Conservation (phyloP, 345 rosid genomes). For the Conringia planisiliqua region DNA sequence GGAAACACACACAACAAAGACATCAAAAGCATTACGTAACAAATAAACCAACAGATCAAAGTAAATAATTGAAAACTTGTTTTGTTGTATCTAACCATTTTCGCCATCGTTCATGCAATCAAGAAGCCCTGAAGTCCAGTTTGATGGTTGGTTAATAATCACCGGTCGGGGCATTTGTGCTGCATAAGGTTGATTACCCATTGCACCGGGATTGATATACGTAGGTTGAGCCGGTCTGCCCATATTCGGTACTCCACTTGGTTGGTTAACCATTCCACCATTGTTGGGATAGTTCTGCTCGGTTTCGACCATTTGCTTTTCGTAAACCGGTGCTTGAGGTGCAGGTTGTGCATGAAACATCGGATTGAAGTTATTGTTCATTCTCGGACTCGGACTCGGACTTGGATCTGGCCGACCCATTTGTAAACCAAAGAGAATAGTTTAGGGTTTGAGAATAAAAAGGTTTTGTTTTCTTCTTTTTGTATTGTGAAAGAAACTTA, state of each 20-base stretch:
- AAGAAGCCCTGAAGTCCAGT: constrained; percentile 59
- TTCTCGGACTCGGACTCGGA: constrained; percentile 4
- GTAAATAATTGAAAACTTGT: background rate
- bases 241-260: background rate
- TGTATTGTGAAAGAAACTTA: background rate
- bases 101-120: constrained; percentile 68
- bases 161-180: background rate
- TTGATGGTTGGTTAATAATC: constrained; percentile 8
- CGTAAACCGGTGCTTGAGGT: constrained; percentile 6
- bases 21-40: background rate
- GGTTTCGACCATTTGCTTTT: background rate
- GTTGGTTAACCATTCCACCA: constrained; percentile 8
- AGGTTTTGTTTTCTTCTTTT: background rate
- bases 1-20: background rate
- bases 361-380: constrained; percentile 21
- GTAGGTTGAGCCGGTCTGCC: background rate
- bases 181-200: background rate
- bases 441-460: background rate
- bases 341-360: constrained; percentile 1
- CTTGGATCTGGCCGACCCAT: constrained; percentile 30
- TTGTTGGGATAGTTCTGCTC: constrained; percentile 9
- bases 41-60: too few relatives aligned
- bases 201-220: background rate
- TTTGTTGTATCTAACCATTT: constrained; percentile 40
- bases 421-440: background rate